Conservation (phyloP, 1,284 basidiomycete genomes). For the Rhodotorula sp. region DNA sequence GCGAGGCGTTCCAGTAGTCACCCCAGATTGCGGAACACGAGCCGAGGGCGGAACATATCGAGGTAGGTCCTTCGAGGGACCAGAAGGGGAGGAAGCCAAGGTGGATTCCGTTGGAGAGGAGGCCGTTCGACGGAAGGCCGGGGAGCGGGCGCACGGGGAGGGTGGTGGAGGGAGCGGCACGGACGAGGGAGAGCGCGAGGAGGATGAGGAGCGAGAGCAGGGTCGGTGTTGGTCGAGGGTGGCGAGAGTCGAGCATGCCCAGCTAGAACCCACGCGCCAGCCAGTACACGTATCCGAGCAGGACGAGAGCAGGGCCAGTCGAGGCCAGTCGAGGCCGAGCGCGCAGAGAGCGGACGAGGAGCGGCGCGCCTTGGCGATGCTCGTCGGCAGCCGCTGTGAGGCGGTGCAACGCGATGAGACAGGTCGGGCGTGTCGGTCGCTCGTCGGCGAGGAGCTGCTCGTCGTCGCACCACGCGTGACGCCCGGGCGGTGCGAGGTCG, state of each 20-base stretch:
- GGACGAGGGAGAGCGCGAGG: not conserved
- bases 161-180: not conserved
- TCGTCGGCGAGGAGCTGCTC: not conserved
- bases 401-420: not conserved
- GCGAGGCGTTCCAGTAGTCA: slow-evolving; percentile 41
- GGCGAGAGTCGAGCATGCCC: too few relatives aligned
- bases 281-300: too few relatives aligned
- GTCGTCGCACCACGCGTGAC: too few relatives aligned
- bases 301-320: too few relatives aligned
- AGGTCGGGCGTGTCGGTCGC: not conserved
- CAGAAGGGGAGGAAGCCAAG: slow-evolving; percentile 45
- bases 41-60: slow-evolving; percentile 42
- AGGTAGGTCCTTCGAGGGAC: slow-evolving; percentile 44
- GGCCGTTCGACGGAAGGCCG: slow-evolving; percentile 35
- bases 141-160: slow-evolving; percentile 2
- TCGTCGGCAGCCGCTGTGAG: not conserved
- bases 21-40: slow-evolving; percentile 33
- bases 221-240: too few relatives aligned
- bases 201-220: not conserved
- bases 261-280: too few relatives aligned
- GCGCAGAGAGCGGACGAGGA: not conserved
- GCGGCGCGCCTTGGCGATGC: not conserved
- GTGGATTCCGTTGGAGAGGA: slow-evolving; percentile 13
- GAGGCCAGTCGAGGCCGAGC: too few relatives aligned
- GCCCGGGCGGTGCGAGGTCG: too few relatives aligned